Conservation (phyloP, 345 rosid species). For the Eucalyptus erythrocorys region DNA sequence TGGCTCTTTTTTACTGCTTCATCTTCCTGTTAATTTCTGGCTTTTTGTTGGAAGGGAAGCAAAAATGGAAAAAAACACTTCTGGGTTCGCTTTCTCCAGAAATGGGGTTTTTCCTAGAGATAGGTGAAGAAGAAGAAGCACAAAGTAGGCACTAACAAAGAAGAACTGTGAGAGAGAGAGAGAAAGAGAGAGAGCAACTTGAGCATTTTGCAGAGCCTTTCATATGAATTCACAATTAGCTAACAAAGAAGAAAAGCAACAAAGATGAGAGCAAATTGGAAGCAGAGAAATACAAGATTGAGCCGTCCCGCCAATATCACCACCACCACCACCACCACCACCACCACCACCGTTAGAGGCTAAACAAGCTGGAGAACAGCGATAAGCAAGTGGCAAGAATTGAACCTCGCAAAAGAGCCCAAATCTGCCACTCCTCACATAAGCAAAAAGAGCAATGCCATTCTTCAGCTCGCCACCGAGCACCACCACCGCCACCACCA, state of each 20-base stretch:
- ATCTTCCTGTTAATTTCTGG: not conserved
- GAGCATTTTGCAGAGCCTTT: not conserved
- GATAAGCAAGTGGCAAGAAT: not conserved
- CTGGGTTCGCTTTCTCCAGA: not conserved
- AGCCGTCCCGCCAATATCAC: slow-evolving; percentile 50
- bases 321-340: not conserved
- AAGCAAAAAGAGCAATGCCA: not conserved
- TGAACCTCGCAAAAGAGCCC: not conserved
- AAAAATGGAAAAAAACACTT: not conserved
- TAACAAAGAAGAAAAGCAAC: not conserved
- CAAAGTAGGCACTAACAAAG: not conserved
- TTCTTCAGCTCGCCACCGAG: not conserved
- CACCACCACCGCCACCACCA: not conserved
- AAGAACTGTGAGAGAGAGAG: not conserved
- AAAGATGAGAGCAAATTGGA: not conserved
- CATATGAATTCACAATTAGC: not conserved
- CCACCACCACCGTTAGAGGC: not conserved
- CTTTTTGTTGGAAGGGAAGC: not conserved
- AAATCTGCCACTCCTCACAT: not conserved
- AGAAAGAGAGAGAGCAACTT: not conserved
- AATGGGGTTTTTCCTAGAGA: not conserved
- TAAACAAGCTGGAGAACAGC: not conserved
- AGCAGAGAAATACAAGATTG: slow-evolving; percentile 11
- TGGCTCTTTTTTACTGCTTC: not conserved
- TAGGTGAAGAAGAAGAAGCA: not conserved